Conservation (phyloP, 2,329 filamentous ascomycete genomes). For the Ramularia collo-cygni region DNA sequence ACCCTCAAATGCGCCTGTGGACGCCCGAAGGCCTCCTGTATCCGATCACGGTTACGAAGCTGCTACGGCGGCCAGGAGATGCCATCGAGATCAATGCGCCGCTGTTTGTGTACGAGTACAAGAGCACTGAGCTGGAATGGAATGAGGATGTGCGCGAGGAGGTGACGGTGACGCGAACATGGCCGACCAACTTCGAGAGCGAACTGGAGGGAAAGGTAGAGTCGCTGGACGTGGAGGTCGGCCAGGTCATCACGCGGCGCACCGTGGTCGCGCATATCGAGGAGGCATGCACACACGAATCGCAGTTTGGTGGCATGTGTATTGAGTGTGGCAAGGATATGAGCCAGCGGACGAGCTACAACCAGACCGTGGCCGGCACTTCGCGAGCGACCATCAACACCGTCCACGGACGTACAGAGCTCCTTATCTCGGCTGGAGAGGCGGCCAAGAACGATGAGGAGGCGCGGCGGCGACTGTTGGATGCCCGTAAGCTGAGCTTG, state of each 20-base stretch:
- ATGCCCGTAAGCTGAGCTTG: constrained; percentile 76
- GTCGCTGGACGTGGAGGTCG: constrained; percentile 65
- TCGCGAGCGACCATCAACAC: constrained; percentile 89
- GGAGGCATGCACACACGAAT: constrained; percentile 83
- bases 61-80: constrained; percentile 71
- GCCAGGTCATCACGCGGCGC: constrained; percentile 52
- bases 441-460: constrained; percentile 79
- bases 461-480: constrained; percentile 73
- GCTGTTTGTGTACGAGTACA: constrained; percentile 82
- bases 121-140: constrained; percentile 60
- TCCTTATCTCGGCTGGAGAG: constrained; percentile 77
- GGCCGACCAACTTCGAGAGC: constrained; percentile 73
- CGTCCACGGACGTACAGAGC: constrained; percentile 80
- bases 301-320: constrained; percentile 87
- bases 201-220: constrained; percentile 73
- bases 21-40: constrained; percentile 62
- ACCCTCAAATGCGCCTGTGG: constrained; percentile 44
- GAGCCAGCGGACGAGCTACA: constrained; percentile 74
- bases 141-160: constrained; percentile 66
- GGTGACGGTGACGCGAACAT: constrained; percentile 56
- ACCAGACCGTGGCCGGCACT: constrained; percentile 69
- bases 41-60: constrained; percentile 83
- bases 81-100: constrained; percentile 67
- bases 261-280: constrained; percentile 66
- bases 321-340: constrained; percentile 92